These are phyloP conservation scores for Schizophyllum commune DNA, from an alignment of 1,284 basidiomycete species.

Conservation along the genomic window DNA sequence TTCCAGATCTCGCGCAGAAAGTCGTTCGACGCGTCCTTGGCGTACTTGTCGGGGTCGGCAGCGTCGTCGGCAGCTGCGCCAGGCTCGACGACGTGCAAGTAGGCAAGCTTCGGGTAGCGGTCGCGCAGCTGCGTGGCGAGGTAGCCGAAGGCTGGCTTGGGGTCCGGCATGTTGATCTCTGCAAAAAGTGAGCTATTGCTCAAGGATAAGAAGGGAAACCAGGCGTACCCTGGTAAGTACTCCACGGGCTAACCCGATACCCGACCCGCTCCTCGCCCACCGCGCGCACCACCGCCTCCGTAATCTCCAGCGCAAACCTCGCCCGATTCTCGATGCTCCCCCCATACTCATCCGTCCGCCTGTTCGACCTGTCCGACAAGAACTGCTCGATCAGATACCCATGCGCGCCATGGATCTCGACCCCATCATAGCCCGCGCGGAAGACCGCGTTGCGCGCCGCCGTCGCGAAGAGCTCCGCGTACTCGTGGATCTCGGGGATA, in stretches of 20 bases:
- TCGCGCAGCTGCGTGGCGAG: conserved; percentile 17
- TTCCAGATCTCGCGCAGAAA: conserved; percentile 26
- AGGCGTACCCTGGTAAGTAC: conserved; percentile 26
- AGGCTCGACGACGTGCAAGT: conserved; percentile 37
- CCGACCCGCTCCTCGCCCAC: conserved; percentile 30
- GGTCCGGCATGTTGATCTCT: conserved; percentile 30
- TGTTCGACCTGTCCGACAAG: conserved; percentile 42
- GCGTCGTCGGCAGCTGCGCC: conserved; percentile 10
- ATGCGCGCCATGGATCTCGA: conserved; percentile 33
- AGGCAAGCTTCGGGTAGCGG: conserved; percentile 32
- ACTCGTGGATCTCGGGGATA: not conserved
- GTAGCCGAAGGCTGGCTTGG: conserved; percentile 24
- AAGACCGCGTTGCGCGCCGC: conserved; percentile 5
- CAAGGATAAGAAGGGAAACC: no score
- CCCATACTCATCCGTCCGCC: conserved; percentile 55
- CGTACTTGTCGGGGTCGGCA: conserved; percentile 8
- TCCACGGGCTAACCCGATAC: conserved; percentile 49
- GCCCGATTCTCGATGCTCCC: conserved; percentile 48
- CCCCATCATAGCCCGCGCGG: conserved; percentile 47
- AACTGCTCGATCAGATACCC: conserved; percentile 54
- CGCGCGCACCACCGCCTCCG: conserved; percentile 19
- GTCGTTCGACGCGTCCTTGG: conserved; percentile 7
- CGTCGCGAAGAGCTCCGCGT: conserved; percentile 1
- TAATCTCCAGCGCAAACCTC: conserved; percentile 44
- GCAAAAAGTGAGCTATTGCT: conserved; percentile 12